phyloP scores from a whole-genome alignment of 768 basidiomycete species.

The Macrolepiota dolichaula region DNA sequence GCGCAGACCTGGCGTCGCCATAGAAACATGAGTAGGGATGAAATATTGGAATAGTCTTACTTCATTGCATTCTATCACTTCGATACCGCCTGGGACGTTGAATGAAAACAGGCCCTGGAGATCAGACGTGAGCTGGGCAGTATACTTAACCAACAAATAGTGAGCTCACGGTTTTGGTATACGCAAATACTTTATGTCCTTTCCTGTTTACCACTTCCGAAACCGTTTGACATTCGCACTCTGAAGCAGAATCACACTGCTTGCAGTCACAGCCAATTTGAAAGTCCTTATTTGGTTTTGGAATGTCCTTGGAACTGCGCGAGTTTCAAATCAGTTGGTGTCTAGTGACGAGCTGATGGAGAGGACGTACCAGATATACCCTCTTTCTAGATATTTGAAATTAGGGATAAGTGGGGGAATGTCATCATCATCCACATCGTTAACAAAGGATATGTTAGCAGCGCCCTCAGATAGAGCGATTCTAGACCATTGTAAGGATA shows the following conservation, averaged over 20 bases:
- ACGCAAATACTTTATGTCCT: conserved; percentile 35
- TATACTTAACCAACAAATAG: background rate
- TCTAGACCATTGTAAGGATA: conserved; percentile 13
- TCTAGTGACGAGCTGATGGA: background rate
- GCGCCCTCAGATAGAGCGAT: conserved; percentile 31
- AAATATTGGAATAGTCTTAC: conserved; percentile 26
- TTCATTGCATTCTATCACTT: conserved; percentile 67
- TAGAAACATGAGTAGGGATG: background rate
- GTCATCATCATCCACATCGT: conserved; percentile 40
- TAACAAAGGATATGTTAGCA: conserved; percentile 32
- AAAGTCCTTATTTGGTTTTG: conserved; percentile 20
- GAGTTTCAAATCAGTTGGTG: conserved; percentile 15
- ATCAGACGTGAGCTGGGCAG: background rate
- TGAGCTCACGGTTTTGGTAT: conserved; percentile 32
- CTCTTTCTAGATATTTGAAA: conserved; percentile 53
- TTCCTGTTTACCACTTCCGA: conserved; percentile 34
- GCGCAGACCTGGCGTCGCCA: conserved; percentile 33
- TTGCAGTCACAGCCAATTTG: conserved; percentile 45
- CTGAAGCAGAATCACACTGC: conserved; percentile 26
- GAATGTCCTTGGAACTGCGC: conserved; percentile 14
- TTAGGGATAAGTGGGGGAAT: conserved; percentile 36
- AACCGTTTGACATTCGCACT: conserved; percentile 47
- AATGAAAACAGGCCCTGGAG: conserved; percentile 50
- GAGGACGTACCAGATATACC: conserved; percentile 45
- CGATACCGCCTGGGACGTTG: conserved; percentile 34